Evolutionary conservation across 805 yeast species (phyloP).

Genomic region (Saccharomycopsis amapae): DNA sequence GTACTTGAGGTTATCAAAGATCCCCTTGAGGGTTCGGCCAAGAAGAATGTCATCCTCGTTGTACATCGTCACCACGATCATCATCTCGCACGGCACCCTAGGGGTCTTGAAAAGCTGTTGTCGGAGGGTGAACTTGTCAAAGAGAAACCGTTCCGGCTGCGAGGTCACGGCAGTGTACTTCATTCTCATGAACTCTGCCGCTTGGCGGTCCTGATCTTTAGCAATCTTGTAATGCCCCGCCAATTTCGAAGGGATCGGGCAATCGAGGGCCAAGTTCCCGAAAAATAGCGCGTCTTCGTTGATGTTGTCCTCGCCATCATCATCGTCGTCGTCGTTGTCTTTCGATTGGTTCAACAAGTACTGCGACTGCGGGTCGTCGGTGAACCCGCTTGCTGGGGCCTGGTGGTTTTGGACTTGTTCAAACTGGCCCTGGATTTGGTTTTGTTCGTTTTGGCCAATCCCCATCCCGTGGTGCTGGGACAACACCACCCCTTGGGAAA

Average conservation of each 20-base stretch:
- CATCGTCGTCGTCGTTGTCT: slow-evolving; percentile 3
- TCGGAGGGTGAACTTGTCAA: slow-evolving; percentile 49
- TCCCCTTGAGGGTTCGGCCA: slow-evolving; percentile 56
- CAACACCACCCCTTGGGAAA: slow-evolving; percentile 17
- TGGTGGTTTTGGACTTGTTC: slow-evolving; percentile 1
- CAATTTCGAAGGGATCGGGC: slow-evolving; percentile 72
- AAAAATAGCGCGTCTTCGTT: slow-evolving; percentile 18
- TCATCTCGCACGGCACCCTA: slow-evolving; percentile 47
- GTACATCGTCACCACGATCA: slow-evolving; percentile 59
- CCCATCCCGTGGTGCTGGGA: slow-evolving; percentile 17
- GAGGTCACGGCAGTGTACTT: slow-evolving; percentile 54
- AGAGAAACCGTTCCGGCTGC: slow-evolving; percentile 58
- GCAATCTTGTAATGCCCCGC: slow-evolving; percentile 40
- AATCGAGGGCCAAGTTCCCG: slow-evolving; percentile 82
- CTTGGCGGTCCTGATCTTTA: slow-evolving; percentile 31
- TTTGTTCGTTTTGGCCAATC: slow-evolving; percentile 8
- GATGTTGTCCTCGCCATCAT: slow-evolving; percentile 11
- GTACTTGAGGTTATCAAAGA: slow-evolving; percentile 57
- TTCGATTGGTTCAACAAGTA: slow-evolving; percentile 1
- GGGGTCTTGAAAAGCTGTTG: slow-evolving; percentile 46
- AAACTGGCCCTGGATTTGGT: slow-evolving; percentile 17
- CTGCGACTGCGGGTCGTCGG: not conserved
- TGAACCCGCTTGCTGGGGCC: not conserved
- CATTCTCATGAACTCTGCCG: slow-evolving; percentile 22
- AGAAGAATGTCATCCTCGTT: slow-evolving; percentile 58